Base-by-base conservation (phyloP, 2,329 filamentous ascomycete species). In the Talaromyces sp. region DNA sequence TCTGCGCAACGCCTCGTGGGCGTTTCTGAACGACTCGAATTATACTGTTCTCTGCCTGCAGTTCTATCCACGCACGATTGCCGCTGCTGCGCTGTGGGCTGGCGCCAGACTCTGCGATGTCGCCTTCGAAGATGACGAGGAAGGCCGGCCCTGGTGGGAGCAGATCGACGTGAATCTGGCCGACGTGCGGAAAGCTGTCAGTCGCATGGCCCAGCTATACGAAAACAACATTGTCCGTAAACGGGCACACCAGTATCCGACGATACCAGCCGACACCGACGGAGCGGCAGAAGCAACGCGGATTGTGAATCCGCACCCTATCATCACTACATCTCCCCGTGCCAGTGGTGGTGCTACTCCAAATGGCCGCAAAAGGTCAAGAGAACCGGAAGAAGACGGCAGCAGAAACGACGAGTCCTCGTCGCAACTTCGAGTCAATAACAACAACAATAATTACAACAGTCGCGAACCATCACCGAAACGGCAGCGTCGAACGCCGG, bases 21-120 rank as follows among this genome's bases (percentile, higher is more conserved):
- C 91, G 0, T 97, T 97, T 69, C 86, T 96, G 64, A 97, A 95
- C 71, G 94, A 99, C 75, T 89, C 89, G 21, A 90, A 87, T 65
- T 85, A 93, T 62, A 97, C 93, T 0, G 85, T 88, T 46, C 81
- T 97, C 54, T 95, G 92, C 62, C 82, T 99, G 3, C 81, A 95
- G 31, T 89, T 92, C 73, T 85, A 86, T 21, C 85, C 91, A 17
- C 85, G 87, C 46, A 90, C 91, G 43, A 90, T 97, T 57, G 92
- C 93, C 17, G 89, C 93, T 32, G 88, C 87, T 27, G 88, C 92
- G 19, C 84, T 99, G 27, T 97, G 95, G 76, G 94, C 93, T 62
- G 91, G 90, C 6, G 89, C 90, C 61, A 86, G 87, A 50, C 88
- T 92, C 68, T 89, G 86, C 32, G 82, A 85, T 38, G 82, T 91